Base-by-base conservation (phyloP, 2,329 filamentous ascomycete species). In the Pestalotiopsis sp. region DNA sequence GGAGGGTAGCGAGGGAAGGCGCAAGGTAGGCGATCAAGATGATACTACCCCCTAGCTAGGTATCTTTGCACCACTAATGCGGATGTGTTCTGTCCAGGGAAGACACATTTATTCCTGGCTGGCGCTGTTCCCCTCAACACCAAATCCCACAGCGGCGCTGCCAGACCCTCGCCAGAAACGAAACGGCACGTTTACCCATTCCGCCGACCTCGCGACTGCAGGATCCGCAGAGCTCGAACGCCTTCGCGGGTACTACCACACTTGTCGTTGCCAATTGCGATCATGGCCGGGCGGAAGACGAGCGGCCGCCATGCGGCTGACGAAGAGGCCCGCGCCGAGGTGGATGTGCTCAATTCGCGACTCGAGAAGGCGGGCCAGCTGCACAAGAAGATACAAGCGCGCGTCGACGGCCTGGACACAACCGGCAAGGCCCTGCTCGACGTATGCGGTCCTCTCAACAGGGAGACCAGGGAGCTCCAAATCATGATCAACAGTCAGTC, bases 311-410 rank as follows among this genome's bases (percentile, higher is more conserved):
- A 87, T 75, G 84, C 86, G 39, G 82, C 86, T 65, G 90, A 92
- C 75, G 90, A 92, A 77, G 90, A 92, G 80, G 88, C 90, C 59
- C 85, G 89, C 68, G 90, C 90, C 60, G 90, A 92, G 78, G 90
- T 92, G 67, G 90, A 92, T 73, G 90, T 92, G 38, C 83, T 92
- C 62, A 91, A 91, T 74, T 92, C 90, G 66, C 86, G 90, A 52
- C 89, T 98, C 71, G 94, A 97, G 75, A 98, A 97, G 87, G 97
- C 97, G 74, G 92, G 94, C 70, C 90, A 94, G 77, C 87, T 98
- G 78, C 97, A 94, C 39, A 97, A 96, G 84, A 97, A 97, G 85
- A 98, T 99, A 68, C 93, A 97, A 80, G 92, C 93, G 36, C 97
- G 93, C 65, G 87, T 98, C 73, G 88, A 90, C 49, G 89, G 95